Base-by-base conservation (phyloP, 2,329 filamentous ascomycete species). In the Gnomoniopsis smithogilvyi region DNA sequence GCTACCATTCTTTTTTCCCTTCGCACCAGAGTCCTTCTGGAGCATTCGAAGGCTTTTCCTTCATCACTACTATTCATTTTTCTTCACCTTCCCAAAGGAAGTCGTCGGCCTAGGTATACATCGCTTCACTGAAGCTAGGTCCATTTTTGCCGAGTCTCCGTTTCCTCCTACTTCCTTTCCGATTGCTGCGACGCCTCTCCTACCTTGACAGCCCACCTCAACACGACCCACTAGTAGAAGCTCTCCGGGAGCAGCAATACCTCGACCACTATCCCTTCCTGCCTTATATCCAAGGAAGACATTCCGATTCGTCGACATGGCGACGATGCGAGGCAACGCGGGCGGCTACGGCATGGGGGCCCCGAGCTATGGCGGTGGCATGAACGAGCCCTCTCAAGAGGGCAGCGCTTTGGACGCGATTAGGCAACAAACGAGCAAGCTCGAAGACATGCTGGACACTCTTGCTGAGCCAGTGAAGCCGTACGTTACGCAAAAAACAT, bases 391-490 rank as follows among this genome's bases (percentile, higher is more conserved):
- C 60, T 84, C 80, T 59, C 84, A 82, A 71, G 88, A 92, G 68
- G 84, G 88, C 51, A 91, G 86, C 74, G 87, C 89, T 59, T 85
- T 99, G 67, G 95, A 97, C 74, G 84, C 91, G 68, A 92, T 99
- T 72, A 85, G 95, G 64, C 86, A 92, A 74, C 93, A 98, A 76
- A 99, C 95, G 54, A 96, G 91, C 88, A 98, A 97, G 83, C 94
- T 99, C 66, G 95, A 99, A 79, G 95, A 99, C 73, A 78, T 91
- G 72, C 77, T 99, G 72, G 95, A 98, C 76, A 91, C 85, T 30
- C 66, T 92, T 70, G 89, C 92, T 69, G 94, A 96, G 72, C 95
- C 95, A 51, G 78, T 98, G 67, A 98, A 96, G 83, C 95, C 95
- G 90, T 99, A 84, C 74, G 90, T 86, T 61, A 3, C 7, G 52